Evolutionary conservation across 1,284 basidiomycete species (phyloP), one percentile per base, ranked within the genome.

Genomic region (Boletus semigastroideus): DNA sequence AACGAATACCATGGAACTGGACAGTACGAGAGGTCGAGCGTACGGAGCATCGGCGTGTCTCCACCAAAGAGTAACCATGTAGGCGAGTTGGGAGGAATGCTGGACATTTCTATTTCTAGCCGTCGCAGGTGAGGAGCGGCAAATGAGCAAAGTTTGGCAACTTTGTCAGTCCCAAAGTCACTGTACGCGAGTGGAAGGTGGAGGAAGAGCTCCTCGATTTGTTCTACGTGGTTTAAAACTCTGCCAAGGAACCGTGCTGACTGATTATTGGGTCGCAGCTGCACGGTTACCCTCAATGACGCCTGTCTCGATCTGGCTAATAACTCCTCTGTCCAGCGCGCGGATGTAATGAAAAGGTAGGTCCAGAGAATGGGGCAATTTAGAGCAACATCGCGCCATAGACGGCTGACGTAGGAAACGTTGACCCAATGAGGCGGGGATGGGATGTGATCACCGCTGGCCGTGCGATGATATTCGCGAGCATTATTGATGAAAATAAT

Each of bases 231-330:
- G 10, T 5, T 12, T 20, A 17, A 19, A 16, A 42, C 27, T 16
- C 22, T 16, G 13, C 51, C 30, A 13, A 44, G 3, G 12, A n/a
- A 17, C 3, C 3, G 13, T 1, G 4, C 34, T 2, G 9, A 12
- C 17, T 5, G 20, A 11, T 12, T 22, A 13, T 13, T 7, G 22
- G 22, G 22, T 22, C 25, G 57, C 8, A 57, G 58, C 68, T 52
- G 0, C 38, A 19, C 19, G 13, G 11, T 3, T 13, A 40, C 14
- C 38, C 52, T 59, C 12, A 75, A 50, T 2, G 63, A 59, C 11
- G 60, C 59, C 44, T 54, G 60, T 44, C 67, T 70, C 0, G 72
- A 74, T 14, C 71, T 57, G 20, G 52, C 46, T 12, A 74, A 46
- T 63, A 74, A 65, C 39, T 64, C 68, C 19, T 65, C 56, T 13